phyloP scores from a whole-genome alignment of 2,329 filamentous ascomycete genomes.

The Venturia asperata region DNA sequence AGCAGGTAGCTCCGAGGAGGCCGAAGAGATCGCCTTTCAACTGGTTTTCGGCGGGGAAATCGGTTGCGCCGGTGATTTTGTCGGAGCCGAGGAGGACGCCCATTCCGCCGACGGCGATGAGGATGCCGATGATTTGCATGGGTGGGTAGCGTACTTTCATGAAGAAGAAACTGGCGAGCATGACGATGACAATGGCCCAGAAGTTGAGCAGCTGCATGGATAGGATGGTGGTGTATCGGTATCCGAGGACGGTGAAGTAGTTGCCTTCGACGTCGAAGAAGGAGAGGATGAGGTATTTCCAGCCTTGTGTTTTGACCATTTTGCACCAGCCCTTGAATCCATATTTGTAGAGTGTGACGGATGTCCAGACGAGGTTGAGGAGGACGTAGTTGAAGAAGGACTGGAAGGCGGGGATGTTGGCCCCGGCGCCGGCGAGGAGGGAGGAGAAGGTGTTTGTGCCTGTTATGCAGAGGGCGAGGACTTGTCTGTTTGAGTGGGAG shows the following conservation, averaged over 20 bases:
- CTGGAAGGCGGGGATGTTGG: constrained; percentile 89
- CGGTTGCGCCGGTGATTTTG: constrained; percentile 70
- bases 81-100: constrained; percentile 81
- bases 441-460: constrained; percentile 84
- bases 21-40: constrained; percentile 92
- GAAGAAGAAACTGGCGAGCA: constrained; percentile 72
- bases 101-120: constrained; percentile 86
- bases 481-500: constrained; percentile 46
- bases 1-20: constrained; percentile 79
- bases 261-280: constrained; percentile 96
- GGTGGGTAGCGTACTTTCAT: constrained; percentile 84
- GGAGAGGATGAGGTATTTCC: constrained; percentile 83
- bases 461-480: constrained; percentile 83
- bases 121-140: constrained; percentile 77
- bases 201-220: constrained; percentile 96
- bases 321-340: constrained; percentile 63
- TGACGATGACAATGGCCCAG: constrained; percentile 93
- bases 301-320: constrained; percentile 64
- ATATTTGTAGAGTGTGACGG: constrained; percentile 70
- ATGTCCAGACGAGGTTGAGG: constrained; percentile 73
- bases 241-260: constrained; percentile 94
- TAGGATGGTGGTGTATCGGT: constrained; percentile 84
- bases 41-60: constrained; percentile 59
- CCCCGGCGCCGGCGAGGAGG: constrained; percentile 60
- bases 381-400: constrained; percentile 91